Evolutionary conservation across 495 filamentous ascomycete genomes (phyloP), one percentile per base, ranked within the genome.

Genomic region (Daldinia grandis): DNA sequence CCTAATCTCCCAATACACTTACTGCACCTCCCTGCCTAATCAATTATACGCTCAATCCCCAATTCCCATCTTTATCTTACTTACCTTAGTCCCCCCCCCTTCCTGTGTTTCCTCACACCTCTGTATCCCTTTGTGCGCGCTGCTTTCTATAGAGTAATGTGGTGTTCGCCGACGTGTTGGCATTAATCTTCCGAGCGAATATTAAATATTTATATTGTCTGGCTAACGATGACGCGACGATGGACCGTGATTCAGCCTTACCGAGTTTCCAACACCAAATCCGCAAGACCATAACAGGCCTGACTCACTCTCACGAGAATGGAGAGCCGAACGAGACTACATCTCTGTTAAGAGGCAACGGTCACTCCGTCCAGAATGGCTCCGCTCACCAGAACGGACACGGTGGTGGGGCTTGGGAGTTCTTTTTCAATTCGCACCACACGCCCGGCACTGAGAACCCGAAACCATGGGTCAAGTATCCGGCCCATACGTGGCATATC

Each of bases 401-500:
- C 55, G 55, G 66, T 64, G 58, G 66, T 64, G 47, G 63, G 47
- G 60, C 71, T 7, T 76, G 75, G 71, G 71, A 73, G n/a, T 78
- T 87, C 69, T 80, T 87, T 58, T 70, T 85, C 60, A 79, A 85
- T 62, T 69, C 71, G 40, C 71, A 73, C 9, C 70, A 76, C 58
- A 86, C 81, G 24, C 84, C 84, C 5, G 85, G 85, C 64, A 76
- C 72, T 69, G 73, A 84, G 56, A 82, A 79, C 70, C 69, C 78
- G 10, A 86, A 84, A 51, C 76, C 76, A 57, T 88, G 87, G 78
- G 81, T 89, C 50, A 80, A 82, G 58, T 89, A 84, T 79, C 89
- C 90, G 15, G 81, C 84, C 61, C 81, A 81, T 47, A 58, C 74
- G 8, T 84, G 82, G 79, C 80, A 87, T 37, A 79, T 86, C 64